Percentiles rank a stretch among this genome's conserved stretches.
These are phyloP conservation scores for Alternaria dauci DNA, from an alignment of 2,329 filamentous ascomycete species.

Conservation along the genomic window DNA sequence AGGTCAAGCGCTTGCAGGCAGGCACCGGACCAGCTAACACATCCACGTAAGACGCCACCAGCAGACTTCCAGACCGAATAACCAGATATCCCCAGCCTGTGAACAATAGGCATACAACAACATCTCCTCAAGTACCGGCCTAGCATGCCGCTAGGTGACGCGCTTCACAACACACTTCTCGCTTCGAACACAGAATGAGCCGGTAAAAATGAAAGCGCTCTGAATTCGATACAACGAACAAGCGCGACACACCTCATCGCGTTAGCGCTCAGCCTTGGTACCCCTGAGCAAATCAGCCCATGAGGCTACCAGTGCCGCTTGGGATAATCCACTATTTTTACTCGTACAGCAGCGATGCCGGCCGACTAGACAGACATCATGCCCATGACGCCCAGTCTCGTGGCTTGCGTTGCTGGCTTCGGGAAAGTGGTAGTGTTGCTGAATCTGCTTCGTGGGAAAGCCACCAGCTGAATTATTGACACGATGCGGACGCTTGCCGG, in stretches of 20 bases:
- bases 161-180: not conserved
- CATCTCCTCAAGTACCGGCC: not conserved
- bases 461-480: slow-evolving; percentile 3
- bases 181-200: not conserved
- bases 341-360: slow-evolving; percentile 2
- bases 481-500: not conserved
- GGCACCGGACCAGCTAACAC: not conserved
- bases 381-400: slow-evolving; percentile 5
- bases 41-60: not conserved
- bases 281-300: slow-evolving; percentile 9
- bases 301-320: slow-evolving; percentile 1
- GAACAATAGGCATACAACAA: not conserved
- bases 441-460: not conserved
- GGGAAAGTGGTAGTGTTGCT: slow-evolving; percentile 1
- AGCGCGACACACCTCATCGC: not conserved
- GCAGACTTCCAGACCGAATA: not conserved
- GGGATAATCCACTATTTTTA: slow-evolving; percentile 9
- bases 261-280: slow-evolving; percentile 5
- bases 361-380: not conserved
- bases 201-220: slow-evolving; percentile 3
- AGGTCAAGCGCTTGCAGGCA: not conserved
- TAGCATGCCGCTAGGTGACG: not conserved
- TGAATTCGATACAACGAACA: slow-evolving; percentile 17
- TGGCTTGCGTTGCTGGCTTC: slow-evolving; percentile 3
- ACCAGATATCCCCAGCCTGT: not conserved